Conservation (phyloP, 345 rosid species). For the Brassica rapa region DNA sequence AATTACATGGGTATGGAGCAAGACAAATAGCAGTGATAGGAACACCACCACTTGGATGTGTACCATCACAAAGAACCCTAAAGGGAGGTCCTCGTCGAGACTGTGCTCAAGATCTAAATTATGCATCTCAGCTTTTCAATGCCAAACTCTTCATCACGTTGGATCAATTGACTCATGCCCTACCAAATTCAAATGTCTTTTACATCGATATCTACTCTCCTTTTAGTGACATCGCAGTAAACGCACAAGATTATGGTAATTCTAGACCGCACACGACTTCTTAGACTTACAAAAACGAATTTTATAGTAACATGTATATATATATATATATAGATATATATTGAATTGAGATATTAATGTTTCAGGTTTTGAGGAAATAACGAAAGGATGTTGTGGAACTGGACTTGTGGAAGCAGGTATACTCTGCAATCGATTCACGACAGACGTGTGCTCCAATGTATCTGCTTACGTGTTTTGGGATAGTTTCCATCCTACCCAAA, state of each 20-base stretch:
- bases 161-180: slow-evolving; percentile 31
- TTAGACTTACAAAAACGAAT: background rate
- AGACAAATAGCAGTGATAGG: slow-evolving; percentile 55
- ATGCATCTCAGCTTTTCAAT: slow-evolving; percentile 56
- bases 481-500: slow-evolving; percentile 46
- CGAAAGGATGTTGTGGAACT: slow-evolving; percentile 41
- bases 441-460: slow-evolving; percentile 18
- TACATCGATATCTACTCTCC: slow-evolving; percentile 49
- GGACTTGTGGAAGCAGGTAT: slow-evolving; percentile 34
- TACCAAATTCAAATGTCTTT: slow-evolving; percentile 42
- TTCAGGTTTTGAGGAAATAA: slow-evolving; percentile 31
- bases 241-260: slow-evolving; percentile 59
- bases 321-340: background rate
- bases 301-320: slow-evolving; percentile 1
- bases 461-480: slow-evolving; percentile 41
- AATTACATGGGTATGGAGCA: slow-evolving; percentile 54
- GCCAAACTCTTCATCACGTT: slow-evolving; percentile 45
- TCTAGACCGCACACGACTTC: background rate
- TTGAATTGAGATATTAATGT: background rate
- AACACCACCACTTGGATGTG: slow-evolving; percentile 63
- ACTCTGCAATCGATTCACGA: slow-evolving; percentile 10
- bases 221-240: slow-evolving; percentile 43
- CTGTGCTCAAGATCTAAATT: slow-evolving; percentile 46
- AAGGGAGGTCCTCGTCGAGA: slow-evolving; percentile 50
- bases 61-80: slow-evolving; percentile 61